Evolutionary conservation across 2,329 filamentous ascomycete genomes (phyloP).

Genomic region (Apiospora arundinis): DNA sequence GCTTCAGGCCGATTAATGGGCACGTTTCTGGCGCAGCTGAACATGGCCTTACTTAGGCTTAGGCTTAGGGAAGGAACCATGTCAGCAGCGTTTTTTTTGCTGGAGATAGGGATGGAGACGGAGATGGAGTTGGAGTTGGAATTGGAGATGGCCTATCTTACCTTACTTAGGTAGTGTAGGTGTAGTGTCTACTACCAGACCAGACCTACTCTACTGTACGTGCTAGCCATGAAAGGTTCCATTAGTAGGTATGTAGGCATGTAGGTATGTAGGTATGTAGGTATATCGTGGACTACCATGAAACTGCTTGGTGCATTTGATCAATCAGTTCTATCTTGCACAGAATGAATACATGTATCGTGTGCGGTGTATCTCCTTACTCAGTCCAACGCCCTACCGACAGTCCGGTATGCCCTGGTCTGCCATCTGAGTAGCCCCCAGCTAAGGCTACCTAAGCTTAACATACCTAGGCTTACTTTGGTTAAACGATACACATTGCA

Average conservation of each 20-base stretch:
- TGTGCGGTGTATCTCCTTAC: background rate
- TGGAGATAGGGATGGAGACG: background rate
- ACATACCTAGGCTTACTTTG: slow-evolving; percentile 4
- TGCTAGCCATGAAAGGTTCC: too few relatives aligned
- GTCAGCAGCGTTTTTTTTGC: background rate
- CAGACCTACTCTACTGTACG: too few relatives aligned
- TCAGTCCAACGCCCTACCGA: background rate
- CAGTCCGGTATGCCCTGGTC: slow-evolving; percentile 16
- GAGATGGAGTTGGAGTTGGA: too few relatives aligned
- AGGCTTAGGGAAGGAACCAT: background rate
- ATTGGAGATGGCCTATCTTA: background rate
- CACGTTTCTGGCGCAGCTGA: slow-evolving; percentile 15
- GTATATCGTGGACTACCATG: too few relatives aligned
- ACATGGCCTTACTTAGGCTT: too few relatives aligned
- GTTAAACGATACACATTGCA: background rate
- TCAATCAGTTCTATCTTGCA: background rate
- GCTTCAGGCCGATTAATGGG: background rate
- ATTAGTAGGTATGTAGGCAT: too few relatives aligned
- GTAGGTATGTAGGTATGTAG: too few relatives aligned
- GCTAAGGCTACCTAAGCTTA: background rate
- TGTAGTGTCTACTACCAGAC: too few relatives aligned
- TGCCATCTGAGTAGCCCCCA: background rate
- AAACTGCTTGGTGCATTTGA: background rate
- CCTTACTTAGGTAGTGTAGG: too few relatives aligned
- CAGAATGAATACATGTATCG: too few relatives aligned